Conservation (phyloP, 495 filamentous ascomycete species). For the Podospora fimiseda region DNA sequence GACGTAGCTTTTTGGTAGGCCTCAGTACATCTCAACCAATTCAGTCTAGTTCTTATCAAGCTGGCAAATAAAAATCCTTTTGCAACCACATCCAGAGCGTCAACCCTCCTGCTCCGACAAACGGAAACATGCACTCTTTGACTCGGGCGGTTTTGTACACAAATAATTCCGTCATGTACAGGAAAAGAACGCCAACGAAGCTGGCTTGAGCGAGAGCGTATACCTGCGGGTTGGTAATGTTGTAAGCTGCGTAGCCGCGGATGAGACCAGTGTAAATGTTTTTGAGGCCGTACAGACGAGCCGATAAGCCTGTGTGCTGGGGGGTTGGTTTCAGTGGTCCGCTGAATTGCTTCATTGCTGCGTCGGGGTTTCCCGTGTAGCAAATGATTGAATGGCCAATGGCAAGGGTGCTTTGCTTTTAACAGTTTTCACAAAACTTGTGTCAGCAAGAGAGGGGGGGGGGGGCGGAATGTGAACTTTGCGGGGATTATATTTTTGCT, state of each 20-base stretch:
- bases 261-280: conserved; percentile 30
- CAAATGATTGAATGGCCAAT: conserved; percentile 22
- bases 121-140: conserved; percentile 18
- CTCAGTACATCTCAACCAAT: neutral
- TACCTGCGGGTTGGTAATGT: conserved; percentile 24
- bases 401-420: conserved; percentile 4
- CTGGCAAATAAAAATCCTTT: conserved; percentile 24
- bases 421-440: neutral
- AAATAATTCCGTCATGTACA: conserved; percentile 23
- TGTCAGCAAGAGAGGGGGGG: too few species aligned
- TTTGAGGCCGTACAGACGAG: conserved; percentile 30
- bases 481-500: neutral
- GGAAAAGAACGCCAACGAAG: conserved; percentile 24
- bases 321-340: conserved; percentile 23
- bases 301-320: conserved; percentile 20
- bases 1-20: neutral
- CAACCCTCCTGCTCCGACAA: conserved; percentile 12
- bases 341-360: conserved; percentile 21
- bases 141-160: conserved; percentile 21
- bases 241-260: conserved; percentile 27
- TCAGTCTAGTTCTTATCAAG: neutral
- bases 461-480: too few species aligned
- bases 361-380: conserved; percentile 14
- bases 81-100: conserved; percentile 28
- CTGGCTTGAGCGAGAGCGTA: conserved; percentile 27